Percentiles rank a stretch among this genome's conserved stretches.
These are phyloP conservation scores for Cladochytrium replicatum DNA, from an alignment of 192 early-diverging fungal genomes.

Conservation along the genomic window DNA sequence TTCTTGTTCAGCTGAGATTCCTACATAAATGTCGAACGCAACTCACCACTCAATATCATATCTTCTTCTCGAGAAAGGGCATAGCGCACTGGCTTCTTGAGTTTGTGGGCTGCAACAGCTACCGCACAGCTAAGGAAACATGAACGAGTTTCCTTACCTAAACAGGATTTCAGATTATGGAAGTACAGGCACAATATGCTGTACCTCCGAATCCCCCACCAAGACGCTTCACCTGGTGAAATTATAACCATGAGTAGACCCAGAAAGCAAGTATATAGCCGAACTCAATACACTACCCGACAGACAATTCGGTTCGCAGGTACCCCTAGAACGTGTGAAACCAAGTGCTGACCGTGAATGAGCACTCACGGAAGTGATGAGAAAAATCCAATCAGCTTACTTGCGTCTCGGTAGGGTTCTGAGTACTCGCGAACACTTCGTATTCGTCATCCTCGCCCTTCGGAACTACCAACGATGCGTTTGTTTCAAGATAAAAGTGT, in stretches of 20 bases:
- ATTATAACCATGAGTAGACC: no score
- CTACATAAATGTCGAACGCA: constrained; percentile 9
- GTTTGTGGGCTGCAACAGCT: constrained; percentile 60
- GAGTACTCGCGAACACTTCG: constrained; percentile 69
- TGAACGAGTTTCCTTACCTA: constrained; percentile 44
- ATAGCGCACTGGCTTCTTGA: constrained; percentile 55
- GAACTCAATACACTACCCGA: no score
- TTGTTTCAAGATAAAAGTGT: constrained; percentile 84
- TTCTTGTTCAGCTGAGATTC: neutral
- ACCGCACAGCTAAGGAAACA: constrained; percentile 52
- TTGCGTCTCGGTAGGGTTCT: constrained; percentile 69
- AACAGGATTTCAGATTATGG: neutral
- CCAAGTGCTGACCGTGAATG: constrained; percentile 27
- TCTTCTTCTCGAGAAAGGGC: constrained; percentile 80
- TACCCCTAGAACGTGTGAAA: constrained; percentile 64
- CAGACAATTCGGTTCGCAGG: constrained; percentile 57
- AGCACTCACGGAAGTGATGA: neutral
- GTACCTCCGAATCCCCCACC: constrained; percentile 87
- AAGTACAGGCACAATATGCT: constrained; percentile 11
- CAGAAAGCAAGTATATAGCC: no score
- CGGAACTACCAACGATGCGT: constrained; percentile 57
- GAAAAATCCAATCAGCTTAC: neutral
- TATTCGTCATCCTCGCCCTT: constrained; percentile 67
- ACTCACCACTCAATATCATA: constrained; percentile 59
- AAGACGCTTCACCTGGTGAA: constrained; percentile 71